Percentiles rank a stretch among this genome's conserved stretches.
phyloP scores from a whole-genome alignment of 192 early-diverging fungal species.

The Linnemannia hyalina region DNA sequence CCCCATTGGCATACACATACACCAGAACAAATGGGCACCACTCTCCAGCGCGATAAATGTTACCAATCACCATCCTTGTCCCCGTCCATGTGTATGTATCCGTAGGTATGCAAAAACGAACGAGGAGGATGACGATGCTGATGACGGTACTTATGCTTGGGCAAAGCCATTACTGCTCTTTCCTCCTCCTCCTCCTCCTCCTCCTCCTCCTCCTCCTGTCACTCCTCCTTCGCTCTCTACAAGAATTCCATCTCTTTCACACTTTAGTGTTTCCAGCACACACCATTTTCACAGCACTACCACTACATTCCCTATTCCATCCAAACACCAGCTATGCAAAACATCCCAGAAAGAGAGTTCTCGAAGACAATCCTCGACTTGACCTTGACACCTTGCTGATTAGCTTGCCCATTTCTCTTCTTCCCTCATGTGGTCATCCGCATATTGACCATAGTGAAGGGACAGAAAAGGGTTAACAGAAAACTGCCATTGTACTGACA shows the following conservation, averaged over 20 bases:
- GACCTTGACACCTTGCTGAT: not conserved
- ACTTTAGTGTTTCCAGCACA: not conserved
- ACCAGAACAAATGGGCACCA: too few species aligned
- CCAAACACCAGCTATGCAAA: not conserved
- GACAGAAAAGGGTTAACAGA: not conserved
- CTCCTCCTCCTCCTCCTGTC: too few species aligned
- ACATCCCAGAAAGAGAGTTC: not conserved
- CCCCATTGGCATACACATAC: too few species aligned
- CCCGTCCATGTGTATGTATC: not conserved
- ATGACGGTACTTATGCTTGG: not conserved
- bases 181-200: not conserved
- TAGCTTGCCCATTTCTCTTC: not conserved
- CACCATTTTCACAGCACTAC: not conserved
- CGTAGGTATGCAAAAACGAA: not conserved
- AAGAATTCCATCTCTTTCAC: constrained; percentile 2
- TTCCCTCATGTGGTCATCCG: not conserved
- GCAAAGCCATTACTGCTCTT: not conserved
- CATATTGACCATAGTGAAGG: not conserved
- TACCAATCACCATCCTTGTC: not conserved
- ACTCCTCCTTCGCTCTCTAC: not conserved
- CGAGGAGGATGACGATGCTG: not conserved
- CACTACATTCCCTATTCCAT: constrained; percentile 3
- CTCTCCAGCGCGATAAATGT: not conserved
- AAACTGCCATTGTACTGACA: not conserved
- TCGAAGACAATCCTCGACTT: not conserved